A percentile compares a stretch with the other conserved stretches of the same genome.
phyloP scores from a whole-genome alignment of 257 asterid genomes.

The Misopates orontium region DNA sequence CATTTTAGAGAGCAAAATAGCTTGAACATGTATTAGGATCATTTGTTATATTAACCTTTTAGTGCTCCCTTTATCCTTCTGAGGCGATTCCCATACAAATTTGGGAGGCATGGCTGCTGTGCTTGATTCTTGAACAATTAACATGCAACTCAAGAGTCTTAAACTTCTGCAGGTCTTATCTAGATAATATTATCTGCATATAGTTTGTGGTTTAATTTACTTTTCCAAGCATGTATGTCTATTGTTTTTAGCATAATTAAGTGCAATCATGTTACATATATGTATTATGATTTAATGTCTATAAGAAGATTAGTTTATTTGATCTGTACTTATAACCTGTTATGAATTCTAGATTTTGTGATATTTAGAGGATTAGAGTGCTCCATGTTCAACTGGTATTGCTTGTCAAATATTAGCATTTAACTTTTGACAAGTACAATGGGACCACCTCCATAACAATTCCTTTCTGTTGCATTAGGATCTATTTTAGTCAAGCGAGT shows the following conservation, averaged over 20 bases:
- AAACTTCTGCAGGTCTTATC: background rate
- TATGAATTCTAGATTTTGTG: conserved; percentile 5
- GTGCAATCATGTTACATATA: conserved; percentile 2
- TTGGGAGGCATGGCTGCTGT: background rate
- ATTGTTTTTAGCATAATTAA: background rate
- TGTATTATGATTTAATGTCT: background rate
- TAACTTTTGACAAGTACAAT: background rate
- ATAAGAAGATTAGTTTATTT: conserved; percentile 2
- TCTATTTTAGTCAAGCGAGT: background rate
- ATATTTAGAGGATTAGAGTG: background rate
- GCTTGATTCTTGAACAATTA: background rate
- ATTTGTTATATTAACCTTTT: too few species aligned
- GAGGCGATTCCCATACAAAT: too few species aligned
- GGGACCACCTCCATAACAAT: background rate
- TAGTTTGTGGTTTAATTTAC: background rate
- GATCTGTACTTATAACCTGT: background rate
- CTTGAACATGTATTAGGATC: background rate
- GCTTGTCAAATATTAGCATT: too few species aligned
- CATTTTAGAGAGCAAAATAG: background rate
- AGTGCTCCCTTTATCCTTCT: too few species aligned
- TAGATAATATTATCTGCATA: background rate
- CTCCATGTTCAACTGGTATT: too few species aligned
- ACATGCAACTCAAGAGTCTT: background rate
- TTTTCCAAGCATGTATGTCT: background rate
- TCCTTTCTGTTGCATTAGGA: conserved; percentile 8